Evolutionary conservation across 2,329 filamentous ascomycete species (phyloP), one percentile per base, ranked within the genome.

Genomic region (Monosporascus sp.): DNA sequence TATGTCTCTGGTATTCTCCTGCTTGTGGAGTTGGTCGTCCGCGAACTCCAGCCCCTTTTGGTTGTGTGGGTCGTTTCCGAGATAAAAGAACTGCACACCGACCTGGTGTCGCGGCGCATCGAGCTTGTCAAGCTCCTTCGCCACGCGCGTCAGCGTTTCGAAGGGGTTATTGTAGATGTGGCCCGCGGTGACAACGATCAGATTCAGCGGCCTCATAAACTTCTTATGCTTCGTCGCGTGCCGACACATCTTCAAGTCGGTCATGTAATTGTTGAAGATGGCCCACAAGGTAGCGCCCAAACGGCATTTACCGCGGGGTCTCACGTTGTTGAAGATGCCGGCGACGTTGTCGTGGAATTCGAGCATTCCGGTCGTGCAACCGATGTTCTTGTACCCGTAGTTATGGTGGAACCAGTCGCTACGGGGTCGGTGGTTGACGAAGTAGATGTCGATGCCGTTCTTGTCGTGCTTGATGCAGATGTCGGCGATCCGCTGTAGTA

Each of bases 51-150:
- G 69, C 57, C 82, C 78, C 58, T 75, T 68, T 7, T 75, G 75
- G 0, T 85, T 86, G 3, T 71, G 71, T 14, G 74, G 65, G 58
- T 89, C 83, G 17, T 80, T 75, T 20, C 88, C 87, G 9, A 90
- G 82, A 62, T 89, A 86, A 71, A 90, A 89, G 68, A 90, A 88
- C 62, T 90, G 87, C 48, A 91, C 80, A 4, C 87, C 87, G 2
- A 90, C 74, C 68, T 90, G 88, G 75, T 83, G 86, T 0, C 81
- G 76, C 9, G 81, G 77, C 2, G 84, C 86, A 2, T 81, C 74
- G 4, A 82, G 66, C 54, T 74, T 72, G 58, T 88, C 81, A 9
- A 91, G 74, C 61, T 78, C 81, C 70, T 77, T 78, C 0, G 86
- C 87, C 0, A 78, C 77, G 2, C 70, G 67, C 44, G 86, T 73